Evolutionary conservation across 2,329 filamentous ascomycete species (phyloP).

Genomic region (Phyllosticta ampelicida): DNA sequence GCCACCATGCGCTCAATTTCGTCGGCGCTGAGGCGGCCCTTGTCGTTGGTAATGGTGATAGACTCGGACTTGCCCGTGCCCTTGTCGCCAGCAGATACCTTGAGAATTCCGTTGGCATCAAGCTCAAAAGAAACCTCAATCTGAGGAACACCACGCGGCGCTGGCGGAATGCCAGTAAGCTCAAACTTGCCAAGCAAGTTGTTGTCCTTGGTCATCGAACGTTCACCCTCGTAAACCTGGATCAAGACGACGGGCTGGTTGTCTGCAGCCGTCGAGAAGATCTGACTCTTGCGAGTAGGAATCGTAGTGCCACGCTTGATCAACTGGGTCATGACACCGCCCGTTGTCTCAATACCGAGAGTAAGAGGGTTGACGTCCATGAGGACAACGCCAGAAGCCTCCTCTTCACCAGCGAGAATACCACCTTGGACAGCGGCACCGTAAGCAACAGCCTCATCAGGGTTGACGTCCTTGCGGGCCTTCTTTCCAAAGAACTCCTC

Average conservation of each 20-base stretch:
- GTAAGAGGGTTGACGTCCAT: slow-evolving; percentile 97
- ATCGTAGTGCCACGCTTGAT: slow-evolving; percentile 92
- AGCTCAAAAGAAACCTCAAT: slow-evolving; percentile 98
- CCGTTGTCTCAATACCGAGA: slow-evolving; percentile 93
- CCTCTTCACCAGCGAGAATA: slow-evolving; percentile 81
- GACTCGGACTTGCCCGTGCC: slow-evolving; percentile 94
- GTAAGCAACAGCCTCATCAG: slow-evolving; percentile 96
- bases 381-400: slow-evolving; percentile 70
- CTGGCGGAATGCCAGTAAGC: slow-evolving; percentile 88
- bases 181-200: slow-evolving; percentile 98
- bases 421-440: slow-evolving; percentile 95
- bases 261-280: slow-evolving; percentile 93
- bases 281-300: slow-evolving; percentile 92
- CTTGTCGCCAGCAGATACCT: slow-evolving; percentile 94
- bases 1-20: slow-evolving; percentile 99
- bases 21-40: slow-evolving; percentile 89
- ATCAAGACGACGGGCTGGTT: slow-evolving; percentile 95
- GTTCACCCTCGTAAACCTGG: slow-evolving; percentile 91
- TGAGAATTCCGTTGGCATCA: slow-evolving; percentile 96
- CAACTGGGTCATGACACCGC: slow-evolving; percentile 94
- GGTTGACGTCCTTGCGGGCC: slow-evolving; percentile 98
- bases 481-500: slow-evolving; percentile 98
- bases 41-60: slow-evolving; percentile 99
- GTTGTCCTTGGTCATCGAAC: slow-evolving; percentile 91
- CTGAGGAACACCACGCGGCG: slow-evolving; percentile 91